These are phyloP conservation scores for Jamesozyma rosinii DNA, from an alignment of 805 yeast genomes.

Conservation along the genomic window DNA sequence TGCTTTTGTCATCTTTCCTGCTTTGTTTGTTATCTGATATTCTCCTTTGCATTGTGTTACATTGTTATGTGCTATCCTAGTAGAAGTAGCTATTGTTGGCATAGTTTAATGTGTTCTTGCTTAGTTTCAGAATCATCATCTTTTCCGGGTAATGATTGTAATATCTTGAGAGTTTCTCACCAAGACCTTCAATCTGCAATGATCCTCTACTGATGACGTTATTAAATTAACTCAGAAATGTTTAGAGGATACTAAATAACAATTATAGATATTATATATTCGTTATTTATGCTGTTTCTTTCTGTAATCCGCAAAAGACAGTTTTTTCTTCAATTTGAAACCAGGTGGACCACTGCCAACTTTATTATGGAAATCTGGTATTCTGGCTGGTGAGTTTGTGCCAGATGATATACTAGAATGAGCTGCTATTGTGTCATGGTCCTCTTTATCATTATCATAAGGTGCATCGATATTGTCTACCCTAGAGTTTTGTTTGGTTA, in stretches of 20 bases:
- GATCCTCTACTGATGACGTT: no score
- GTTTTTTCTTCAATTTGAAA: constrained; percentile 21
- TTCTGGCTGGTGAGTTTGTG: not conserved
- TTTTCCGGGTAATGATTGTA: no score
- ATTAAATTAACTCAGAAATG: no score
- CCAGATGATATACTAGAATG: not conserved
- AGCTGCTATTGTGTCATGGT: not conserved
- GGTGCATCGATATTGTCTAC: not conserved
- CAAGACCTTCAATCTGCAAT: no score
- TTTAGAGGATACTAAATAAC: no score
- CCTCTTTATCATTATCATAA: not conserved
- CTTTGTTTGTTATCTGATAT: no score
- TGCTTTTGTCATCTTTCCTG: constrained; percentile 17
- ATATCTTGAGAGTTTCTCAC: no score
- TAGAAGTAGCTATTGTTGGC: no score
- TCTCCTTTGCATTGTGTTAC: no score
- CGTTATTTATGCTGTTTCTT: constrained; percentile 19
- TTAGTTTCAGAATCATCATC: no score
- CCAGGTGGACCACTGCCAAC: constrained; percentile 6
- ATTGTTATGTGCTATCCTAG: no score
- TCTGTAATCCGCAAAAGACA: constrained; percentile 32
- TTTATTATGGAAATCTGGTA: not conserved
- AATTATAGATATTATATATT: no score
- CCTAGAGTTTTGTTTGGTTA: not conserved
- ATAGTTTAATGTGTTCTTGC: not conserved